phyloP scores from a whole-genome alignment of 805 yeast genomes.

The Komagataella populi region DNA sequence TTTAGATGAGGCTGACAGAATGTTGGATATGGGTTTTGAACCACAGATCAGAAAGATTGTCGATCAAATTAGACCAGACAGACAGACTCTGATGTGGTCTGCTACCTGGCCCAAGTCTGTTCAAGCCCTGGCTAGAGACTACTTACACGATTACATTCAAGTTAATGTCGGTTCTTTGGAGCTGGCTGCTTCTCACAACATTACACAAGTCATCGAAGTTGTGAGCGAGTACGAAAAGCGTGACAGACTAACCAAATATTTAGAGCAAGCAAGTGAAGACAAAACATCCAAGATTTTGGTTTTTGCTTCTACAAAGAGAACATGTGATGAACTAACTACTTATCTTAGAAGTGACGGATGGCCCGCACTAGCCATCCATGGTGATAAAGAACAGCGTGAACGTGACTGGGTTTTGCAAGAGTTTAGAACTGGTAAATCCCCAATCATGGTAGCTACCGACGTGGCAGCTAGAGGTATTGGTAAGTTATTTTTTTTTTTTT shows the following conservation, averaged over 20 bases:
- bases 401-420: constrained; percentile 97
- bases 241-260: constrained; percentile 73
- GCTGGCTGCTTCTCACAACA: constrained; percentile 91
- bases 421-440: constrained; percentile 85
- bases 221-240: constrained; percentile 87
- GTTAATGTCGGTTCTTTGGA: constrained; percentile 94
- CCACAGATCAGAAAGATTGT: constrained; percentile 98
- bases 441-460: constrained; percentile 98
- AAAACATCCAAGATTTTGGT: constrained; percentile 67
- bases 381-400: constrained; percentile 95
- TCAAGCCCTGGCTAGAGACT: constrained; percentile 84
- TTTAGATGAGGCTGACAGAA: constrained; percentile 98
- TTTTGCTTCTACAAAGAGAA: constrained; percentile 95
- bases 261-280: constrained; percentile 67
- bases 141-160: constrained; percentile 85
- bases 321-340: constrained; percentile 89
- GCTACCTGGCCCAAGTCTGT: constrained; percentile 99
- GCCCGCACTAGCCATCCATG: constrained; percentile 98
- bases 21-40: constrained; percentile 99
- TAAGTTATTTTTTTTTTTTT: constrained; percentile 36
- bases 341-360: constrained; percentile 93
- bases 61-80: constrained; percentile 93
- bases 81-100: constrained; percentile 99
- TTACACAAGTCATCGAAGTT: constrained; percentile 88
- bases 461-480: constrained; percentile 99